Base-by-base conservation (phyloP, 1,139 yeast genomes). In the Candida sp. region DNA sequence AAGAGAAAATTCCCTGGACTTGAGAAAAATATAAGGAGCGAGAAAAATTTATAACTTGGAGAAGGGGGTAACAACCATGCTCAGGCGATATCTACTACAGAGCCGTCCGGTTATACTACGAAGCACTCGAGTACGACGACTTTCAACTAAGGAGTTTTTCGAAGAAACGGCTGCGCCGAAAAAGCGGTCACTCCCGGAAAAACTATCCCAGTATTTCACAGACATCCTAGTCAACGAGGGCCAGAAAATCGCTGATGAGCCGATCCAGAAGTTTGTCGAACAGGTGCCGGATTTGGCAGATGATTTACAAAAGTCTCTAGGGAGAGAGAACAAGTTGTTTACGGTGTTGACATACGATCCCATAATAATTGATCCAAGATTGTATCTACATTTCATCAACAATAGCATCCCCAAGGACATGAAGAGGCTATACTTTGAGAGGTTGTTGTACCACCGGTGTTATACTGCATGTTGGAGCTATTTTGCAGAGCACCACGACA, bases 331-430 rank as follows among this genome's bases (percentile, higher is more conserved):
- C 51, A 65, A 66, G 47, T 59, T 76, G 25, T 60, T 63, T 39
- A 58, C 65, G 22, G 57, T 73, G 17, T 58, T 76, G 31, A 63
- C 74, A 0, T 69, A 67, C 54, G 69, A 68, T 46, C 79, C 80
- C 0, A 57, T 65, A 7, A 54, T 64, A 8, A 63, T 76, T 11
- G 72, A 70, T 43, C 72, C 76, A 5, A 51, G 55, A 9, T 49
- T 73, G 39, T 70, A 74, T 51, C 47, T 66, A 7, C 54, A 62
- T 30, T 66, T 63, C 47, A 17, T 40, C 11, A 30, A 30, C 8
- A 27, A 59, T 4, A 54, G 55, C 2, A 58, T 32, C 12, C 40
- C 30, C 3, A 17, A 35, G 26, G n/a, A 48, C 9, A 51, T 65
- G 42, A 60, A 61, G 44, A 55, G 55, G 7, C 56, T 72, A 28